A percentile compares a stretch with the other conserved stretches of the same genome.
Conservation (phyloP, 306 rosid species). For the Gastrolobium bilobum region DNA sequence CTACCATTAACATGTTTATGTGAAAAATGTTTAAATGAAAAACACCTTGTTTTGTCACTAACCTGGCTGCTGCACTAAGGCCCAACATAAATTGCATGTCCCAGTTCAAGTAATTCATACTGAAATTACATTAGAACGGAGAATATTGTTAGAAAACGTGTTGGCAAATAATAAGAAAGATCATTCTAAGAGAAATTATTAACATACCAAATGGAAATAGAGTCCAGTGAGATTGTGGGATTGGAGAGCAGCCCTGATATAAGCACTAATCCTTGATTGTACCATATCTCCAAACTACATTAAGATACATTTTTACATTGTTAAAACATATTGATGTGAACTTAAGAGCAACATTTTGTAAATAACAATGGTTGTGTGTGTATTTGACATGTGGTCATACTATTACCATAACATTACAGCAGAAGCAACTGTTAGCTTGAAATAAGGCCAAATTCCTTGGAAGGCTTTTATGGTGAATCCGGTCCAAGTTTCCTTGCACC, state of each 20-base stretch:
- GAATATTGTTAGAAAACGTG: neutral
- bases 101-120: slow-evolving; percentile 79
- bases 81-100: slow-evolving; percentile 78
- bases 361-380: neutral
- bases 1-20: neutral
- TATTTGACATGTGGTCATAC: slow-evolving; percentile 4
- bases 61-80: slow-evolving; percentile 81
- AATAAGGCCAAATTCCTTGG: slow-evolving; percentile 67
- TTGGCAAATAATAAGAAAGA: neutral
- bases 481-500: slow-evolving; percentile 73
- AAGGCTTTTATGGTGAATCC: slow-evolving; percentile 67
- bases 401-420: slow-evolving; percentile 61
- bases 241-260: slow-evolving; percentile 67
- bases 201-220: slow-evolving; percentile 52
- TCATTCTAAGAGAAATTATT: slow-evolving; percentile 40
- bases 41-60: neutral
- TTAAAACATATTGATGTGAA: neutral
- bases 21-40: neutral
- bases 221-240: slow-evolving; percentile 60
- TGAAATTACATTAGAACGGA: slow-evolving; percentile 45
- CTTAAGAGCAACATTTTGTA: neutral
- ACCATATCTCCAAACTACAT: slow-evolving; percentile 77
- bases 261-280: slow-evolving; percentile 62
- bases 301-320: neutral
- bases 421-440: slow-evolving; percentile 65